A percentile compares a stretch with the other conserved stretches of the same genome.
These are phyloP conservation scores for Silybum marianum DNA, from an alignment of 129 eudicot genomes.

Conservation along the genomic window DNA sequence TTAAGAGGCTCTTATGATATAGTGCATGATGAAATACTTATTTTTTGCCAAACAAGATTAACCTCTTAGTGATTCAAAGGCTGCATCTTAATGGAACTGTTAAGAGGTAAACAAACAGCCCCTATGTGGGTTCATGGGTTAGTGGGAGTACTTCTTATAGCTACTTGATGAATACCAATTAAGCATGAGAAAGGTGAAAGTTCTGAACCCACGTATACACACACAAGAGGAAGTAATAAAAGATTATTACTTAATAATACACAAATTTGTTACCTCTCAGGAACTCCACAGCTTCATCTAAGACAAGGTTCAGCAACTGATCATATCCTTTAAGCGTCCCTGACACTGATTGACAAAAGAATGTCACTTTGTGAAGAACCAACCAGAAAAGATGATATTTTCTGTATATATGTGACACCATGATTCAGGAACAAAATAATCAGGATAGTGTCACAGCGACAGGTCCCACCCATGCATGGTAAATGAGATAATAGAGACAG, in stretches of 20 bases:
- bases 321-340: constrained; percentile 98
- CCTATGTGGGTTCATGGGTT: neutral
- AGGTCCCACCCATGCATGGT: constrained; percentile 3
- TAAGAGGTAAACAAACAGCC: too few relatives aligned
- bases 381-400: neutral
- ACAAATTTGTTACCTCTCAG: constrained; percentile 48
- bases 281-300: constrained; percentile 92
- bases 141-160: neutral
- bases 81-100: too few relatives aligned
- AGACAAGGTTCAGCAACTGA: constrained; percentile 89
- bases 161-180: neutral
- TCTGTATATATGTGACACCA: neutral
- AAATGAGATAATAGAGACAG: neutral
- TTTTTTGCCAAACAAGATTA: too few relatives aligned
- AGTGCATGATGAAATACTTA: too few relatives aligned
- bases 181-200: neutral
- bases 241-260: neutral
- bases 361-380: neutral
- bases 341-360: constrained; percentile 48
- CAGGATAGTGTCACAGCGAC: neutral
- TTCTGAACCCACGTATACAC: constrained; percentile 6
- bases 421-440: neutral
- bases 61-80: too few relatives aligned
- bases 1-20: too few relatives aligned
- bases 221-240: constrained; percentile 8